phyloP scores from a whole-genome alignment of 345 rosid species.

The Litchi chinensis region DNA sequence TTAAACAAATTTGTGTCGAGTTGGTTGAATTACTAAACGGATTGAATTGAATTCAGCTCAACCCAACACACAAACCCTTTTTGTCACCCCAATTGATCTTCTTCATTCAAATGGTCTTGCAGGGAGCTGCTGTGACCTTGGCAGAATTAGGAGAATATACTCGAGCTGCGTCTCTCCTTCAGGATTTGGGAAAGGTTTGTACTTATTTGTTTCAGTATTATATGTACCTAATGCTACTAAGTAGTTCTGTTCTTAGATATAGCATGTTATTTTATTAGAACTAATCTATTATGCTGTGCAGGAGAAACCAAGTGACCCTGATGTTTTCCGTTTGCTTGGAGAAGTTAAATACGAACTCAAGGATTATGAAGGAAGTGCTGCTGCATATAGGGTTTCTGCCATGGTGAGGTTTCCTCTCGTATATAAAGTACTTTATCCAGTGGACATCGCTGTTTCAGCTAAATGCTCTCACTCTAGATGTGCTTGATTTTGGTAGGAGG shows the following conservation, averaged over 20 bases:
- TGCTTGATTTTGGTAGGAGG: neutral
- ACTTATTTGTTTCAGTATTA: conserved; percentile 18
- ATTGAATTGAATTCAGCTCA: no score
- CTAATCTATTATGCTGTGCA: conserved; percentile 38
- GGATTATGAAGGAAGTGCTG: conserved; percentile 88
- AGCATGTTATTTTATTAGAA: conserved; percentile 18
- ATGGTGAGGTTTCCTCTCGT: conserved; percentile 44
- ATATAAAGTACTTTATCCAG: neutral
- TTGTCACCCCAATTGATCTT: neutral
- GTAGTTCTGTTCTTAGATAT: conserved; percentile 21
- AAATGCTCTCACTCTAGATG: neutral
- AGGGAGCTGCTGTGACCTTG: conserved; percentile 92
- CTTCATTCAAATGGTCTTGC: conserved; percentile 39
- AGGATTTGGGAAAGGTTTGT: conserved; percentile 81
- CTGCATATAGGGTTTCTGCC: conserved; percentile 68
- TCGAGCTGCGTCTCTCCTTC: conserved; percentile 64
- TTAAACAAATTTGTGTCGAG: no score
- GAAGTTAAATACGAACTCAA: conserved; percentile 86
- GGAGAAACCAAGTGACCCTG: conserved; percentile 82
- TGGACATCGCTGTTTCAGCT: neutral
- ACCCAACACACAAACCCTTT: no score
- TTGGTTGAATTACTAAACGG: no score
- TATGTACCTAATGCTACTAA: conserved; percentile 10
- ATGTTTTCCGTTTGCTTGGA: conserved; percentile 85
- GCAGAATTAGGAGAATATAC: conserved; percentile 81